These are phyloP conservation scores for Eucalyptus sp. DNA, from an alignment of 345 rosid species.

Conservation along the genomic window DNA sequence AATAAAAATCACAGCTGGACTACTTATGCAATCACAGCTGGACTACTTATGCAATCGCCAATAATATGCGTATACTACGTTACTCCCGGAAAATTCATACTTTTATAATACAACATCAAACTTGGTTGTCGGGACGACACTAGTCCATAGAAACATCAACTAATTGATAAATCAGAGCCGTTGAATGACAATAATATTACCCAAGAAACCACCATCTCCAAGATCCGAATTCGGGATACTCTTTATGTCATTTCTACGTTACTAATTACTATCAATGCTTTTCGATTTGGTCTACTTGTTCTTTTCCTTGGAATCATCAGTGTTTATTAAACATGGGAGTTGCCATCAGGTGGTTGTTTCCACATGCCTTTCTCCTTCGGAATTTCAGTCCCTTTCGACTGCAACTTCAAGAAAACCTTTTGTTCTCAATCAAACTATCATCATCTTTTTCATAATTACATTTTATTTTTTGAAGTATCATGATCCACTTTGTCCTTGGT, in stretches of 20 bases:
- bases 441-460: neutral
- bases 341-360: neutral
- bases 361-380: neutral
- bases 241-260: neutral
- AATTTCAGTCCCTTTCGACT: neutral
- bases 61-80: neutral
- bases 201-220: neutral
- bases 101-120: too few species aligned
- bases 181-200: neutral
- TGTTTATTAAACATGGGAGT: neutral
- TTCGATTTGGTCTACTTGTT: neutral
- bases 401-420: neutral
- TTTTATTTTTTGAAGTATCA: too few species aligned
- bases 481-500: too few species aligned
- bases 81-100: neutral
- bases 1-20: accelerated
- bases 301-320: neutral
- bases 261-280: neutral
- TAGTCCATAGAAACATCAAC: neutral
- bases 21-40: neutral
- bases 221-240: neutral
- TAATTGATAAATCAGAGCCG: neutral
- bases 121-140: neutral
- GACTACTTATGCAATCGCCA: accelerated
- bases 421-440: neutral